Evolutionary conservation across 2,329 filamentous ascomycete species (phyloP).

Genomic region (Alternaria postmessia): DNA sequence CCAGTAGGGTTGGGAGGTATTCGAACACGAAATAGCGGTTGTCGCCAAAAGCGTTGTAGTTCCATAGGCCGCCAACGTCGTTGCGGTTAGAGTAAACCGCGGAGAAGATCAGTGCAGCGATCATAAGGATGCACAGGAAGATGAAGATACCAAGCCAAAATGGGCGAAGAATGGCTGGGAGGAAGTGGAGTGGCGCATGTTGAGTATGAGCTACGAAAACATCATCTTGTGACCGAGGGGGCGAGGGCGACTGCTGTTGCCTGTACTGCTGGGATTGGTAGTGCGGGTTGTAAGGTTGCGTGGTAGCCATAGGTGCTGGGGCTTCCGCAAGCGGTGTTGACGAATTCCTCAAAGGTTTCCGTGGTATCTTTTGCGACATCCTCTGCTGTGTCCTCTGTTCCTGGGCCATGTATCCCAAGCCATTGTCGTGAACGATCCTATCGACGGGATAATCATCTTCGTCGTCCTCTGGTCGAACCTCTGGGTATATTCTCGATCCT

Average conservation of each 20-base stretch:
- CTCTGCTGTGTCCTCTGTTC: conserved; percentile 42
- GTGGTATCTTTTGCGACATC: conserved; percentile 37
- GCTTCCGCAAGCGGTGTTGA: conserved; percentile 16
- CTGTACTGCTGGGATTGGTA: conserved; percentile 6
- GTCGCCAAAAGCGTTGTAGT: conserved; percentile 74
- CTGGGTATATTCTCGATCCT: conserved; percentile 60
- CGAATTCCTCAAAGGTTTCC: conserved; percentile 26
- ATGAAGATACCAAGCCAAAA: conserved; percentile 69
- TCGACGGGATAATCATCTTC: conserved; percentile 60
- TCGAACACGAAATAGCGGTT: conserved; percentile 84
- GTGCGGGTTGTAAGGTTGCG: conserved; percentile 9
- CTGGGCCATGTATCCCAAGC: conserved; percentile 48
- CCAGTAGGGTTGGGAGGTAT: conserved; percentile 81
- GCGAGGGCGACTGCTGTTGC: conserved; percentile 17
- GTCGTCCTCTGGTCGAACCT: conserved; percentile 25
- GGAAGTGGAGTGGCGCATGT: conserved; percentile 66
- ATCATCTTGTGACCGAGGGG: conserved; percentile 41
- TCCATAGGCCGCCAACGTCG: conserved; percentile 69
- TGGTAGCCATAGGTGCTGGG: conserved; percentile 13
- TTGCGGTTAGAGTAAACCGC: conserved; percentile 56
- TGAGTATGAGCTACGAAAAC: conserved; percentile 59
- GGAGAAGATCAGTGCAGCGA: conserved; percentile 74
- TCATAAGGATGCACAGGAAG: conserved; percentile 72
- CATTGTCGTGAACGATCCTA: conserved; percentile 55
- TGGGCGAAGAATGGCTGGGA: conserved; percentile 75